Conservation (phyloP, 305 asterid species). For the Withania somnifera region DNA sequence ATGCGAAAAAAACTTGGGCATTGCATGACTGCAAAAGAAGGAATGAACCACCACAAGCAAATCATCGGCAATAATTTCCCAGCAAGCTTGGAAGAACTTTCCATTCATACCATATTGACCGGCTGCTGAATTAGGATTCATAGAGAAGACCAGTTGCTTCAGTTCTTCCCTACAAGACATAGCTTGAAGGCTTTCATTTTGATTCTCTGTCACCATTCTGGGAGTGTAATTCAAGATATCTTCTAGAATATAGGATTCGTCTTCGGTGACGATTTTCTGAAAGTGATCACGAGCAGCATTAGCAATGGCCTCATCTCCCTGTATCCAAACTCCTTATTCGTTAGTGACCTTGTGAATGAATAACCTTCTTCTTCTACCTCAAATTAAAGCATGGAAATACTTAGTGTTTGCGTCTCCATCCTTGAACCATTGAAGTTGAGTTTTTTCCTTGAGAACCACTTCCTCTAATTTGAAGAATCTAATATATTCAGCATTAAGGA, state of each 20-base stretch:
- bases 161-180: too few relatives aligned
- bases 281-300: neutral
- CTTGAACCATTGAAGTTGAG: too few relatives aligned
- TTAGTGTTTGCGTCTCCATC: too few relatives aligned
- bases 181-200: neutral
- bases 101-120: too few relatives aligned
- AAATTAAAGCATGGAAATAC: neutral
- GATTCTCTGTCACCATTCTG: neutral
- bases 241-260: neutral
- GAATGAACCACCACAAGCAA: too few relatives aligned
- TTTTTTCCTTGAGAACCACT: too few relatives aligned
- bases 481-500: neutral
- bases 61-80: too few relatives aligned
- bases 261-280: neutral
- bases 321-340: neutral
- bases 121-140: too few relatives aligned
- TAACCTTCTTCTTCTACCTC: neutral
- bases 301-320: neutral
- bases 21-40: too few relatives aligned
- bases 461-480: neutral
- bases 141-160: too few relatives aligned
- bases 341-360: neutral
- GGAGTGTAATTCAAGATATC: neutral
- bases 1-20: too few relatives aligned
- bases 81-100: too few relatives aligned